phyloP scores from a whole-genome alignment of 768 basidiomycete species.

The Termitomyces sp. region DNA sequence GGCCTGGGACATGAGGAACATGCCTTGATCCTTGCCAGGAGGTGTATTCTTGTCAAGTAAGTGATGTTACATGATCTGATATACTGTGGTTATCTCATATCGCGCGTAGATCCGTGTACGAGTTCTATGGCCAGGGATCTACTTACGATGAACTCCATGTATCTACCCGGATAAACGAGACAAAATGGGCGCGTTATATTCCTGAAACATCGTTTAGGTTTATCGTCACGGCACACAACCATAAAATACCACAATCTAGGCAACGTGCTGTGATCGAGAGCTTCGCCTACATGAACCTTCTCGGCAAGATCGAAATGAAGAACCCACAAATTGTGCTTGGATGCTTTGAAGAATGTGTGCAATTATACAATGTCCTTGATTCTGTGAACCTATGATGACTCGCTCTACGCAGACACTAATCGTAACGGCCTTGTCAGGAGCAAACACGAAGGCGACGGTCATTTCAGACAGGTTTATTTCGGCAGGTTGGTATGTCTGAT shows the following conservation, averaged over 20 bases:
- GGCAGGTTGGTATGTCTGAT: constrained; percentile 74
- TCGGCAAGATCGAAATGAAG: constrained; percentile 80
- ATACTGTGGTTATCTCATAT: not conserved
- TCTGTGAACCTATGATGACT: not conserved
- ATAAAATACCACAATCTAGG: constrained; percentile 62
- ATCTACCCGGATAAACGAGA: constrained; percentile 36
- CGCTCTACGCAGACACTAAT: constrained; percentile 39
- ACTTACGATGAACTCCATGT: constrained; percentile 71
- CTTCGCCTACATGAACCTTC: constrained; percentile 83
- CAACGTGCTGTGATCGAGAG: constrained; percentile 69
- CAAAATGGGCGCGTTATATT: constrained; percentile 57
- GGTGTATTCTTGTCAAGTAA: constrained; percentile 85
- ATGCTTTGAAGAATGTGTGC: constrained; percentile 86
- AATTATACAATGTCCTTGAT: not conserved
- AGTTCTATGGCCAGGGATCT: constrained; percentile 69
- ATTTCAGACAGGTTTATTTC: constrained; percentile 71
- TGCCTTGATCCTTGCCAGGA: constrained; percentile 62
- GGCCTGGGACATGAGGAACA: constrained; percentile 68
- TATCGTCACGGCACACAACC: constrained; percentile 68
- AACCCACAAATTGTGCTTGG: constrained; percentile 68
- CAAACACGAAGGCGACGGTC: constrained; percentile 59
- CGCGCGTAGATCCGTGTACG: constrained; percentile 61
- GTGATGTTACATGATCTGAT: constrained; percentile 1
- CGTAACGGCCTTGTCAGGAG: constrained; percentile 41
- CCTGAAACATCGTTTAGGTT: constrained; percentile 79